phyloP scores from a whole-genome alignment of 768 basidiomycete genomes.

The Leccinum arenicola region DNA sequence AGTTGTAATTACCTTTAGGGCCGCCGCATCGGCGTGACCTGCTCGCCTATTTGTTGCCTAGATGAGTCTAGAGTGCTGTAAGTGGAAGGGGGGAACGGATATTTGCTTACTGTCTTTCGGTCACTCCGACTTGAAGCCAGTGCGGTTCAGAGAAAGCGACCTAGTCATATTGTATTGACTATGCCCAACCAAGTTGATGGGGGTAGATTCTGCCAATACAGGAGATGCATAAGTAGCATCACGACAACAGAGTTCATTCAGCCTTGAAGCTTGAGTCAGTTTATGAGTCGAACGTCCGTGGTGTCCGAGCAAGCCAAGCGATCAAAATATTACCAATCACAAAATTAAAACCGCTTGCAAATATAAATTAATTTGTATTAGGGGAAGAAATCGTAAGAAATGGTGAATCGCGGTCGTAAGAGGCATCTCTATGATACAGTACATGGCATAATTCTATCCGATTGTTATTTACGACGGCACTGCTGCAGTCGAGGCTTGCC shows the following conservation, averaged over 20 bases:
- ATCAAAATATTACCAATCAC: neutral
- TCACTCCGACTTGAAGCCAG: neutral
- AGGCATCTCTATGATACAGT: constrained; percentile 16
- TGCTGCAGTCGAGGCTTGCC: constrained; percentile 21
- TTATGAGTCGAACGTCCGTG: neutral
- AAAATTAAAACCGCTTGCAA: neutral
- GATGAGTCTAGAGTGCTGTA: neutral
- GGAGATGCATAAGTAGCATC: neutral
- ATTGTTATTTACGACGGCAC: constrained; percentile 1
- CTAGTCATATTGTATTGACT: neutral
- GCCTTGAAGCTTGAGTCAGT: neutral
- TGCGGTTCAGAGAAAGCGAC: neutral
- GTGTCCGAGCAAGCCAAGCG: constrained; percentile 2
- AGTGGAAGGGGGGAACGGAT: neutral
- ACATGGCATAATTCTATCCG: constrained; percentile 19
- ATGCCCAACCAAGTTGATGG: neutral
- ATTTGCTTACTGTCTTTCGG: neutral
- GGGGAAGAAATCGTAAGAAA: constrained; percentile 2
- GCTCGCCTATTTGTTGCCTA: neutral
- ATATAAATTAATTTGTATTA: constrained; percentile 5
- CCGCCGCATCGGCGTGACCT: neutral
- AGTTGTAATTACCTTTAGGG: neutral
- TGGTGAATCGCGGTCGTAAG: constrained; percentile 4
- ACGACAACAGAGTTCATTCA: neutral
- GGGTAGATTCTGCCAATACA: neutral